phyloP scores from a whole-genome alignment of 352 stramenopile species.

The Hyaloperonospora brassicae region DNA sequence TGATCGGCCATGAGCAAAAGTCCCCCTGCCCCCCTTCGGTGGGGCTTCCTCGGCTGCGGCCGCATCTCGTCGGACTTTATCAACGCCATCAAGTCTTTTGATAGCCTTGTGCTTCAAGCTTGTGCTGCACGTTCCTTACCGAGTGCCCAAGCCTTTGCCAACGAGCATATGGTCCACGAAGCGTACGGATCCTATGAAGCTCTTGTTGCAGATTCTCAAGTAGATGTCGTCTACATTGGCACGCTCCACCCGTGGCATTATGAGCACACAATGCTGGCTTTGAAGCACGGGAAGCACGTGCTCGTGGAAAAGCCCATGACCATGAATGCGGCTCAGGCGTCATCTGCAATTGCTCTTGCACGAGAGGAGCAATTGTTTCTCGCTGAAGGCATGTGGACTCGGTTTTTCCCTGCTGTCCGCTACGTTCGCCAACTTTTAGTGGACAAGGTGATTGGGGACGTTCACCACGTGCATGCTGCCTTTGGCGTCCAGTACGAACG shows the following conservation, averaged over 20 bases:
- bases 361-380: constrained; percentile 69
- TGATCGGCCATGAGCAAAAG: not conserved
- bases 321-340: constrained; percentile 74
- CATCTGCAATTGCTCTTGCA: constrained; percentile 53
- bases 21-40: constrained; percentile 25
- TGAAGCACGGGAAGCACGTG: constrained; percentile 86
- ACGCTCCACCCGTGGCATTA: constrained; percentile 85
- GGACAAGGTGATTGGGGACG: constrained; percentile 48
- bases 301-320: constrained; percentile 91
- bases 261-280: constrained; percentile 59
- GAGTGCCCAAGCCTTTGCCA: constrained; percentile 40
- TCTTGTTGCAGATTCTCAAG: constrained; percentile 59
- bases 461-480: constrained; percentile 60
- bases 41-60: constrained; percentile 63
- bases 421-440: constrained; percentile 53
- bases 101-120: constrained; percentile 28
- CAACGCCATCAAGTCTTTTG: constrained; percentile 30
- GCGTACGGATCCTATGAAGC: constrained; percentile 84
- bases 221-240: constrained; percentile 91
- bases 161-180: constrained; percentile 21
- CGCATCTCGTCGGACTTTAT: constrained; percentile 59
- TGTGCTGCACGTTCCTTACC: constrained; percentile 46
- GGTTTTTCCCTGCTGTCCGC: constrained; percentile 72
- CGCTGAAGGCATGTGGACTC: constrained; percentile 82
- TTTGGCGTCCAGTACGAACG: constrained; percentile 54